phyloP scores from a whole-genome alignment of 2,329 filamentous ascomycete species.

The Canariomyces notabilis region DNA sequence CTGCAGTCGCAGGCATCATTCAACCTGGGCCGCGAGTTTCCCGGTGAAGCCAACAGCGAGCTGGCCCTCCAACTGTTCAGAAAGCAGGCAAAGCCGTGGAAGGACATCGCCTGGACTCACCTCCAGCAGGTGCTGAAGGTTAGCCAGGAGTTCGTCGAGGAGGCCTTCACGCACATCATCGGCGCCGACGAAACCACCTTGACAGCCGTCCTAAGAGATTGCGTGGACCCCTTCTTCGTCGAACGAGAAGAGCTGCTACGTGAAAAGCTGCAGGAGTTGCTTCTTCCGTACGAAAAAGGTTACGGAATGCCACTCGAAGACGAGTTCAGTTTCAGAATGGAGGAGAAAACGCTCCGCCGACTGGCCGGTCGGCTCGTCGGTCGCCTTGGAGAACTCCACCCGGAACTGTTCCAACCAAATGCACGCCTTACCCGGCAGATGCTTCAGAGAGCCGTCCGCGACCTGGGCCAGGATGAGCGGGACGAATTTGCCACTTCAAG shows the following conservation, averaged over 20 bases:
- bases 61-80: slow-evolving; percentile 38
- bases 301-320: slow-evolving; percentile 31
- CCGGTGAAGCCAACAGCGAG: slow-evolving; percentile 34
- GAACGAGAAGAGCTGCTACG: slow-evolving; percentile 26
- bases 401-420: neutral
- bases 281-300: slow-evolving; percentile 33
- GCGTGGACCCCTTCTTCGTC: slow-evolving; percentile 23
- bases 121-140: slow-evolving; percentile 28
- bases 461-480: neutral
- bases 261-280: slow-evolving; percentile 36
- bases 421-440: neutral
- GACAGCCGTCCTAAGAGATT: slow-evolving; percentile 21
- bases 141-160: slow-evolving; percentile 35
- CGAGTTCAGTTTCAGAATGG: slow-evolving; percentile 13
- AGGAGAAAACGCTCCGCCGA: neutral
- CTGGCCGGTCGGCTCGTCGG: neutral
- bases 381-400: neutral
- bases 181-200: slow-evolving; percentile 25
- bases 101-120: slow-evolving; percentile 33
- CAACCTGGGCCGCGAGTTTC: slow-evolving; percentile 39
- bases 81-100: slow-evolving; percentile 36
- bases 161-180: slow-evolving; percentile 32
- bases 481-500: slow-evolving; percentile 34
- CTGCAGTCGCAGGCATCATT: slow-evolving; percentile 31
- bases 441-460: neutral